These are phyloP conservation scores for Wallacemonas rigidus DNA, from an alignment of 208 protist genomes.

Conservation along the genomic window DNA sequence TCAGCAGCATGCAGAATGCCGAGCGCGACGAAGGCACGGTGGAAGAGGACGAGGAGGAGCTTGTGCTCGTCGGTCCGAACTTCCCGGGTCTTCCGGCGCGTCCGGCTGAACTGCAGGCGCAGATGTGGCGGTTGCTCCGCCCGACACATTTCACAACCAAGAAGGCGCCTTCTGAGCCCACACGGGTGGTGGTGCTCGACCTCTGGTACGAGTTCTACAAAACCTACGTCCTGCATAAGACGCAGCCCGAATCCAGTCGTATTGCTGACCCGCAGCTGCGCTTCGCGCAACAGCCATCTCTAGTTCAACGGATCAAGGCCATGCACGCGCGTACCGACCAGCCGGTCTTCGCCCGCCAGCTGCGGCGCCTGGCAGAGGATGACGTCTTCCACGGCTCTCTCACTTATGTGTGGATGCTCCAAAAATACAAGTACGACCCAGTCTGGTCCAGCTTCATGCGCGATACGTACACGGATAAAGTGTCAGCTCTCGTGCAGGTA, in stretches of 20 bases:
- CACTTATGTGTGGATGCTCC: slow-evolving; percentile 39
- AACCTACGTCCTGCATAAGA: slow-evolving; percentile 62
- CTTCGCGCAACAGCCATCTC: slow-evolving; percentile 34
- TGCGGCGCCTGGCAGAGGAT: slow-evolving; percentile 53
- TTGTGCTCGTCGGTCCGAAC: slow-evolving; percentile 31
- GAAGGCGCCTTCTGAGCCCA: neutral
- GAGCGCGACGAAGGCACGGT: neutral
- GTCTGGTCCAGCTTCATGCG: slow-evolving; percentile 68
- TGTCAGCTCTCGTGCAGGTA: slow-evolving; percentile 18
- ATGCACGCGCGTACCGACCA: slow-evolving; percentile 25
- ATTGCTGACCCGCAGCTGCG: slow-evolving; percentile 26
- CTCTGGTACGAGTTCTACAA: slow-evolving; percentile 77
- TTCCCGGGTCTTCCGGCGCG: slow-evolving; percentile 38
- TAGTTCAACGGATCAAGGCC: slow-evolving; percentile 44
- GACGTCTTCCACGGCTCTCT: slow-evolving; percentile 57
- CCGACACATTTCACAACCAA: slow-evolving; percentile 19
- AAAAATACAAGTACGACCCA: slow-evolving; percentile 62
- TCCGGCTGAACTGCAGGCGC: slow-evolving; percentile 24
- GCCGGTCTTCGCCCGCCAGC: slow-evolving; percentile 26
- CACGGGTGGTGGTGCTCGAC: slow-evolving; percentile 50
- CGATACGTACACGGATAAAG: slow-evolving; percentile 39
- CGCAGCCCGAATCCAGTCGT: slow-evolving; percentile 41
- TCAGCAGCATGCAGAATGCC: neutral
- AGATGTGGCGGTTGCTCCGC: slow-evolving; percentile 45
- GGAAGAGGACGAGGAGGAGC: neutral